Evolutionary conservation across 192 early-diverging fungal species (phyloP).

Genomic region (Chytriomyces confervae): DNA sequence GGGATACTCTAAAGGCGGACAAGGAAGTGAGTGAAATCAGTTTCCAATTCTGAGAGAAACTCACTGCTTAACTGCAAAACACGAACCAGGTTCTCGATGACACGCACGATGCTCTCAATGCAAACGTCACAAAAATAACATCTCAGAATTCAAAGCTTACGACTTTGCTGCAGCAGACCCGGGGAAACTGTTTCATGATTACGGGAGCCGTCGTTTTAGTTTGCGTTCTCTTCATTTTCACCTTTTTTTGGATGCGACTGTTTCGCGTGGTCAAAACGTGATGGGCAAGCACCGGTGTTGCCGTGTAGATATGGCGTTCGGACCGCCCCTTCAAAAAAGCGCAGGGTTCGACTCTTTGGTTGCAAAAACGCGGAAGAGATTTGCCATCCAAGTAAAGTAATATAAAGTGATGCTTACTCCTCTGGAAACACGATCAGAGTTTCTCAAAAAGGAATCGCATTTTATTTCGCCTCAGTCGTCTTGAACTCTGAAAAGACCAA

Average conservation of each 20-base stretch:
- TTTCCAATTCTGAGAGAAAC: background rate
- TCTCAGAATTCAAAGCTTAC: slow-evolving; percentile 4
- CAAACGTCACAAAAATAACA: slow-evolving; percentile 7
- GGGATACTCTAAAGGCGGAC: slow-evolving; percentile 6
- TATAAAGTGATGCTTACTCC: no score
- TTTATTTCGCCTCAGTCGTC: background rate
- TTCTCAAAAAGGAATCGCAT: no score
- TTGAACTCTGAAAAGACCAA: slow-evolving; percentile 15
- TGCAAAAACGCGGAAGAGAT: no score
- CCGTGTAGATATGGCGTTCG: no score
- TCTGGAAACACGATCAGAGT: no score
- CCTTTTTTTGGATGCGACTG: slow-evolving; percentile 26
- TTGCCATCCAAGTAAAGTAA: no score
- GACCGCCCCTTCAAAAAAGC: no score
- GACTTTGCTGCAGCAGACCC: background rate
- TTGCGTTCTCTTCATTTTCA: slow-evolving; percentile 15
- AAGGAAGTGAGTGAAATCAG: background rate
- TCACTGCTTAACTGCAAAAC: background rate
- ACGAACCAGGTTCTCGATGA: slow-evolving; percentile 5
- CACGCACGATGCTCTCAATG: background rate
- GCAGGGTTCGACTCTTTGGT: no score
- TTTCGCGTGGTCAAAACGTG: background rate
- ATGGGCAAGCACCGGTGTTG: no score
- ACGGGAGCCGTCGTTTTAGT: slow-evolving; percentile 1
- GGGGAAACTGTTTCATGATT: slow-evolving; percentile 19